These are phyloP conservation scores for Corylus heterophylla DNA, from an alignment of 306 rosid genomes.

Conservation along the genomic window DNA sequence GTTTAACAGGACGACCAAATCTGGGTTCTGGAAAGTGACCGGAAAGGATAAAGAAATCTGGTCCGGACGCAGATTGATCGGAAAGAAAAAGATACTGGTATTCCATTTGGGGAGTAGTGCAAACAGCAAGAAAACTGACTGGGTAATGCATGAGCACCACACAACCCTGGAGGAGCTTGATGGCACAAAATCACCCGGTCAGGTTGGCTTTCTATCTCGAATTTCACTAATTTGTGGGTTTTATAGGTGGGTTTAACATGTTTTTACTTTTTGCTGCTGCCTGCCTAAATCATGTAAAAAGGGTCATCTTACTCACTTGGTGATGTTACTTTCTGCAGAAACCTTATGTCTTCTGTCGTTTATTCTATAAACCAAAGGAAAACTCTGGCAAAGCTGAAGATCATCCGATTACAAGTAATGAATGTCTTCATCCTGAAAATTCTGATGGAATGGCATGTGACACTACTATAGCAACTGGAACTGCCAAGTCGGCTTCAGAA, in stretches of 20 bases:
- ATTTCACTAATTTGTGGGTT: too few species aligned
- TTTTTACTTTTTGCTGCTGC: too few species aligned
- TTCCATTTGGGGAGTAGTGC: slow-evolving; percentile 91
- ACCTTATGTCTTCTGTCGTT: slow-evolving; percentile 73
- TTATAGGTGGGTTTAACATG: too few species aligned
- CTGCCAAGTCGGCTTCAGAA: too few species aligned
- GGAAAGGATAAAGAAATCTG: slow-evolving; percentile 83
- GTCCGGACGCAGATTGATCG: slow-evolving; percentile 64
- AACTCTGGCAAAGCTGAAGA: too few species aligned
- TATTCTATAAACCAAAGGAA: slow-evolving; percentile 50
- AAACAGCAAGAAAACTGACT: slow-evolving; percentile 71
- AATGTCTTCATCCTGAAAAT: neutral
- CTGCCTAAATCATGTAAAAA: too few species aligned
- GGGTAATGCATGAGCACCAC: slow-evolving; percentile 95
- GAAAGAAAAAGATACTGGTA: slow-evolving; percentile 92
- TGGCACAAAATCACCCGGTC: slow-evolving; percentile 79
- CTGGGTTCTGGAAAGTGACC: slow-evolving; percentile 93
- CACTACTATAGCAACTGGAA: too few species aligned
- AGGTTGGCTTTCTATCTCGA: slow-evolving; percentile 39
- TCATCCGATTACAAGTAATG: too few species aligned
- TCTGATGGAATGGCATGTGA: neutral
- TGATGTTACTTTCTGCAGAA: slow-evolving; percentile 48
- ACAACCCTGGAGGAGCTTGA: slow-evolving; percentile 75
- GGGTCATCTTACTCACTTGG: neutral
- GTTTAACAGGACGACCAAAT: slow-evolving; percentile 73